A percentile compares a stretch with the other conserved stretches of the same genome.
Evolutionary conservation across 352 stramenopile species (phyloP).

Genomic region (Thalassiosira exigua): DNA sequence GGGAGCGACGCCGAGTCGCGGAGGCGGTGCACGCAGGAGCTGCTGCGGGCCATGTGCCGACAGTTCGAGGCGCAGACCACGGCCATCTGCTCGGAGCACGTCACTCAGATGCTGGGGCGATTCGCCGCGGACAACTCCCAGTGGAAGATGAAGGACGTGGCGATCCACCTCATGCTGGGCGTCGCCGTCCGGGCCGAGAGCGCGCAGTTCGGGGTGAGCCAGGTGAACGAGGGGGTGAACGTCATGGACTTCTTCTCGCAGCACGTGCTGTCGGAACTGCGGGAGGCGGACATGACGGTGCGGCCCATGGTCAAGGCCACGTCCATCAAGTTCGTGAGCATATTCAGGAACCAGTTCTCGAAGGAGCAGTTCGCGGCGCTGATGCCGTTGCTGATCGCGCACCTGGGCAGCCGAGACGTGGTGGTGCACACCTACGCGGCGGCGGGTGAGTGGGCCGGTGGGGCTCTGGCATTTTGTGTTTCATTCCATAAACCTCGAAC

Average conservation of each 20-base stretch:
- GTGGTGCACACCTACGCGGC: slow-evolving; percentile 99
- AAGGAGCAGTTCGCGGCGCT: slow-evolving; percentile 92
- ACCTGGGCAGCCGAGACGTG: slow-evolving; percentile 75
- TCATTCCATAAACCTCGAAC: too few relatives aligned
- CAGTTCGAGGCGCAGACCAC: slow-evolving; percentile 94
- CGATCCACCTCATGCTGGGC: slow-evolving; percentile 90
- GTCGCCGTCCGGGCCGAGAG: slow-evolving; percentile 95
- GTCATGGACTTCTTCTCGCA: slow-evolving; percentile 96
- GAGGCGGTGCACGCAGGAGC: slow-evolving; percentile 92
- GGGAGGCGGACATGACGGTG: slow-evolving; percentile 86
- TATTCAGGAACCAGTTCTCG: slow-evolving; percentile 96
- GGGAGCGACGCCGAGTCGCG: slow-evolving; percentile 95
- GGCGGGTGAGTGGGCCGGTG: slow-evolving; percentile 77
- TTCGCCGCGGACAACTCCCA: slow-evolving; percentile 89
- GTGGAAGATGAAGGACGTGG: slow-evolving; percentile 95
- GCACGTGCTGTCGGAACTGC: slow-evolving; percentile 94
- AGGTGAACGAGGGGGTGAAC: slow-evolving; percentile 93
- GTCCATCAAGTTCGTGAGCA: slow-evolving; percentile 98
- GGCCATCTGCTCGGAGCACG: slow-evolving; percentile 91
- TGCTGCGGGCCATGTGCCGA: slow-evolving; percentile 93
- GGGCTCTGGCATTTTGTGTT: too few relatives aligned
- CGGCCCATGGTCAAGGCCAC: slow-evolving; percentile 95
- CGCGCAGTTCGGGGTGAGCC: slow-evolving; percentile 88
- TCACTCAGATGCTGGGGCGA: slow-evolving; percentile 90
- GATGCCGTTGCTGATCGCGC: slow-evolving; percentile 90